phyloP scores from a whole-genome alignment of 257 asterid species.

The Marsdenia floribunda region DNA sequence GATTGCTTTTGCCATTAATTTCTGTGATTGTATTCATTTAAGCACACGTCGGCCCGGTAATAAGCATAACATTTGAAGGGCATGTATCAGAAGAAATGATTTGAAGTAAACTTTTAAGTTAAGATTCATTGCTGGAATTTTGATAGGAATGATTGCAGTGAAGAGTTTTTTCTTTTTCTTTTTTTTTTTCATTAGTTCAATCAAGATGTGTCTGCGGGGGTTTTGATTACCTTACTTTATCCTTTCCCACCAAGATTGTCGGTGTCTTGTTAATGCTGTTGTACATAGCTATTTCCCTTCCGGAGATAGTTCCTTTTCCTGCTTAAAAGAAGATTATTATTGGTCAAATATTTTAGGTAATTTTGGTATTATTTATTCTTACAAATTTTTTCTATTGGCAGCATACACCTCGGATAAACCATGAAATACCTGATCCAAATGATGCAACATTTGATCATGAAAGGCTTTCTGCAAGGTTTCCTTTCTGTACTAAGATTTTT shows the following conservation, averaged over 20 bases:
- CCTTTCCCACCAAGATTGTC: neutral
- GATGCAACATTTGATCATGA: conserved; percentile 86
- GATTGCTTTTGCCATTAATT: neutral
- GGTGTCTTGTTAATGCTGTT: neutral
- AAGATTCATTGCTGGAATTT: neutral
- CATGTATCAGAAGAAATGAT: neutral
- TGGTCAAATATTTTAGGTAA: neutral
- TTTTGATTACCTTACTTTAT: neutral
- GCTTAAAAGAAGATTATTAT: neutral
- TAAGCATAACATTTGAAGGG: neutral
- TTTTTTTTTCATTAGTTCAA: neutral
- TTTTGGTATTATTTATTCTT: conserved; percentile 23
- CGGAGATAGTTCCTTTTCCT: neutral
- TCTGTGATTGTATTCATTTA: neutral
- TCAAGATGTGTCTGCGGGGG: neutral
- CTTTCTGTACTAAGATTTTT: conserved; percentile 16
- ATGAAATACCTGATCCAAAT: conserved; percentile 71
- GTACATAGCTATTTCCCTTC: neutral
- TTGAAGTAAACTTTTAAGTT: neutral
- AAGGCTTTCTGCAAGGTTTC: conserved; percentile 75
- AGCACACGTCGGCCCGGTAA: neutral
- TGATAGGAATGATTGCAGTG: no score
- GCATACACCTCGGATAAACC: conserved; percentile 89
- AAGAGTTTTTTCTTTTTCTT: neutral
- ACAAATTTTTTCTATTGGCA: conserved; percentile 42